phyloP scores from a whole-genome alignment of 2,329 filamentous ascomycete species.

The Colletotrichum karsti region DNA sequence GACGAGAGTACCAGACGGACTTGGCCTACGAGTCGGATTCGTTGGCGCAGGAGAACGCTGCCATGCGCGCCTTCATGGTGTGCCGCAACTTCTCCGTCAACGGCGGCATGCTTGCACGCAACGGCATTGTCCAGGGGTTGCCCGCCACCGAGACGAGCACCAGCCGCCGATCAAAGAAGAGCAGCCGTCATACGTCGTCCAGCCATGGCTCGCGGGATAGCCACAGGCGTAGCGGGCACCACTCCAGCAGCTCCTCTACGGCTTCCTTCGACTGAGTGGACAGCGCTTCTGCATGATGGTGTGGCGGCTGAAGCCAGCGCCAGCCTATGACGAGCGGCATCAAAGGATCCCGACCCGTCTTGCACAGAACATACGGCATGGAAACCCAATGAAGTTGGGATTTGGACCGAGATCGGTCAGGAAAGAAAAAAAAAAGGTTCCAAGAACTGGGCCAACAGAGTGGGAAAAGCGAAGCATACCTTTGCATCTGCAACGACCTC shows the following conservation, averaged over 20 bases:
- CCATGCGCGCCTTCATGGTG: constrained; percentile 96
- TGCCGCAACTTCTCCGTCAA: constrained; percentile 98
- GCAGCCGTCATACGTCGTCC: constrained; percentile 58
- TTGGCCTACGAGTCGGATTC: constrained; percentile 82
- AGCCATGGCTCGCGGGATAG: constrained; percentile 48
- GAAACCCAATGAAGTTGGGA: background rate
- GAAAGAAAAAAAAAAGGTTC: background rate
- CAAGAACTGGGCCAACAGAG: constrained; percentile 10
- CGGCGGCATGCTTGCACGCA: constrained; percentile 84
- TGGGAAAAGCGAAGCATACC: constrained; percentile 34
- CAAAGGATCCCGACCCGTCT: constrained; percentile 48
- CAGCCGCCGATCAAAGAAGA: constrained; percentile 54
- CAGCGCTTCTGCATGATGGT: constrained; percentile 4
- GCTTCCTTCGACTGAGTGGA: constrained; percentile 60
- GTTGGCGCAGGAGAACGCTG: constrained; percentile 90
- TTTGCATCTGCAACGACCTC: constrained; percentile 33
- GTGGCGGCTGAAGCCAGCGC: background rate
- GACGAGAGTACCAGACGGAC: constrained; percentile 94
- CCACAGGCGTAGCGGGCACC: constrained; percentile 60
- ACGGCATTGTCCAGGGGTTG: constrained; percentile 73
- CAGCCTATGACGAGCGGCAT: constrained; percentile 29
- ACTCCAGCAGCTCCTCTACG: constrained; percentile 71
- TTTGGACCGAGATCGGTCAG: background rate
- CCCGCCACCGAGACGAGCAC: constrained; percentile 60
- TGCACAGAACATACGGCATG: background rate